Evolutionary conservation across 306 rosid species (phyloP).

Genomic region (Quercus aquifolioides): DNA sequence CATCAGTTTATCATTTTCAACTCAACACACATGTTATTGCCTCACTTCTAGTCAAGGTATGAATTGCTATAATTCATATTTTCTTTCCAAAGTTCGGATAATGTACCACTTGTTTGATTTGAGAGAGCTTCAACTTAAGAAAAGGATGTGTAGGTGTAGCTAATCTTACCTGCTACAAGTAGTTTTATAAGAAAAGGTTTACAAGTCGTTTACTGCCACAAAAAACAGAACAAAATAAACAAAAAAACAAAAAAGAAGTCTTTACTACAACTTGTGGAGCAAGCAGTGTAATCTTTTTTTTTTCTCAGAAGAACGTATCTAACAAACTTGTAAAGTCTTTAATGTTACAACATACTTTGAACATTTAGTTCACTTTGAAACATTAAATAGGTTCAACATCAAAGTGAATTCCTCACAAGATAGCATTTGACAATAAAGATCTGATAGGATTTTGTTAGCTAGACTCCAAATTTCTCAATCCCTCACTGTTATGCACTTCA

Average conservation of each 20-base stretch:
- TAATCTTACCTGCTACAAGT: background rate
- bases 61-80: no score
- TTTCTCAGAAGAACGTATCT: background rate
- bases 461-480: constrained; percentile 1
- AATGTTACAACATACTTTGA: background rate
- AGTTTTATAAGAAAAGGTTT: background rate
- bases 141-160: no score
- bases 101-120: no score
- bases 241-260: no score
- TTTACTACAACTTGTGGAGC: no score
- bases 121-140: no score
- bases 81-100: no score
- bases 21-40: no score
- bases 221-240: no score
- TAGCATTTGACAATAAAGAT: background rate
- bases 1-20: no score
- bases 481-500: background rate
- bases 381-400: background rate
- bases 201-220: background rate
- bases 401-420: background rate
- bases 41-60: no score
- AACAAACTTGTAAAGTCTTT: background rate
- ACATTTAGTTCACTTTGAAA: background rate
- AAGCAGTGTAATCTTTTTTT: no score
- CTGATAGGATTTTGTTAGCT: constrained; percentile 6